phyloP scores from a whole-genome alignment of 495 filamentous ascomycete genomes.

The Annulohypoxylon maeteangense region DNA sequence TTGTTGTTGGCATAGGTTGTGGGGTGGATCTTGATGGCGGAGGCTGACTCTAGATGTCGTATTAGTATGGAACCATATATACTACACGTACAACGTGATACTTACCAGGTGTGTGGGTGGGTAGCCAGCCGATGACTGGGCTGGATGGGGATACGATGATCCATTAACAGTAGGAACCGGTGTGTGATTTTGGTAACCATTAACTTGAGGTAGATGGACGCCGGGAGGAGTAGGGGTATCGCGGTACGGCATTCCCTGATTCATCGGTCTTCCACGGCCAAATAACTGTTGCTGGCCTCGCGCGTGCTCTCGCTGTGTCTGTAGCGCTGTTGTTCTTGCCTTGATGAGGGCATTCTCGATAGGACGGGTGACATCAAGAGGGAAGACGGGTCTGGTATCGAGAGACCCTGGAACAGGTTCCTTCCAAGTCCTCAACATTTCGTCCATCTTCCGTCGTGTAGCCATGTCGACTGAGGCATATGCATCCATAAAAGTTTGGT shows the following conservation, averaged over 20 bases:
- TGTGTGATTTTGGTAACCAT: conserved; percentile 34
- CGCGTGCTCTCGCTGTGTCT: conserved; percentile 73
- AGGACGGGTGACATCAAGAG: conserved; percentile 80
- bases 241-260: conserved; percentile 65
- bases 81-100: background rate
- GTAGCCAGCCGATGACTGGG: conserved; percentile 32
- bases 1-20: conserved; percentile 47
- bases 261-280: conserved; percentile 63
- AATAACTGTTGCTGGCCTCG: conserved; percentile 72
- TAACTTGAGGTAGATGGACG: conserved; percentile 46
- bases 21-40: conserved; percentile 48
- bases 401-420: conserved; percentile 92
- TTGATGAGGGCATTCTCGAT: conserved; percentile 96
- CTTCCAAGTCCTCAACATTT: conserved; percentile 99
- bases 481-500: conserved; percentile 93
- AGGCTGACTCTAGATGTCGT: conserved; percentile 36
- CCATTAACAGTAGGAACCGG: conserved; percentile 37
- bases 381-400: conserved; percentile 88
- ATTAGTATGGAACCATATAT: conserved; percentile 25
- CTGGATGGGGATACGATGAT: conserved; percentile 27
- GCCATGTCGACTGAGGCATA: conserved; percentile 85
- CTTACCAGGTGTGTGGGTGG: conserved; percentile 42
- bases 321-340: conserved; percentile 77
- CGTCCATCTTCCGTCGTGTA: conserved; percentile 90
- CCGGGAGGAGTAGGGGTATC: conserved; percentile 77